Percentiles rank a stretch among this genome's conserved stretches.
These are phyloP conservation scores for Lentinula novae-zelandiae DNA, from an alignment of 1,284 basidiomycete species.

Conservation along the genomic window DNA sequence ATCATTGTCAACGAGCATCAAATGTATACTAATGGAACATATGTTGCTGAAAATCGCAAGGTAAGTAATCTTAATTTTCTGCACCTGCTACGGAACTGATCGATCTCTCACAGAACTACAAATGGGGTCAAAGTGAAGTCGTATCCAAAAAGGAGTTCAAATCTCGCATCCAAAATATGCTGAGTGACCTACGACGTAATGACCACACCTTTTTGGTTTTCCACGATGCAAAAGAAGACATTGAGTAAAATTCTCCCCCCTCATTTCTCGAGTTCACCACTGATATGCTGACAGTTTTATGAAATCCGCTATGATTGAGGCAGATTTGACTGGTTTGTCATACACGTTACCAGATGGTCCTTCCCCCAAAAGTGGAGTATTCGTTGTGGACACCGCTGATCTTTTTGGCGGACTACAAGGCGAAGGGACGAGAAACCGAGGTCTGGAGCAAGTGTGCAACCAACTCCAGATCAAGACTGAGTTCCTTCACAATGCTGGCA, in stretches of 20 bases:
- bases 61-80: conserved; percentile 43
- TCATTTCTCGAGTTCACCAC: neutral
- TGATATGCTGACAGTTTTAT: conserved; percentile 41
- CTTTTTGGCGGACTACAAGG: conserved; percentile 72
- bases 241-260: conserved; percentile 50
- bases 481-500: conserved; percentile 79
- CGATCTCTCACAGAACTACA: conserved; percentile 45
- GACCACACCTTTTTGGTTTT: conserved; percentile 79
- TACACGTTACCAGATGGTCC: conserved; percentile 50
- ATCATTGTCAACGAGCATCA: conserved; percentile 62
- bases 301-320: conserved; percentile 42
- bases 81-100: neutral
- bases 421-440: conserved; percentile 45
- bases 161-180: conserved; percentile 43
- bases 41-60: conserved; percentile 57
- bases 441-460: conserved; percentile 55
- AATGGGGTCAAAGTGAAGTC: conserved; percentile 59
- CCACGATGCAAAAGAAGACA: conserved; percentile 71
- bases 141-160: conserved; percentile 52
- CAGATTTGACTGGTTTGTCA: conserved; percentile 48
- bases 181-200: conserved; percentile 35
- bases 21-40: conserved; percentile 54
- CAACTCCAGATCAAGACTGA: conserved; percentile 54
- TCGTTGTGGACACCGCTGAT: conserved; percentile 68
- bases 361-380: conserved; percentile 50